Evolutionary conservation across 257 asterid genomes (phyloP).

Genomic region (Verbascum thapsus): DNA sequence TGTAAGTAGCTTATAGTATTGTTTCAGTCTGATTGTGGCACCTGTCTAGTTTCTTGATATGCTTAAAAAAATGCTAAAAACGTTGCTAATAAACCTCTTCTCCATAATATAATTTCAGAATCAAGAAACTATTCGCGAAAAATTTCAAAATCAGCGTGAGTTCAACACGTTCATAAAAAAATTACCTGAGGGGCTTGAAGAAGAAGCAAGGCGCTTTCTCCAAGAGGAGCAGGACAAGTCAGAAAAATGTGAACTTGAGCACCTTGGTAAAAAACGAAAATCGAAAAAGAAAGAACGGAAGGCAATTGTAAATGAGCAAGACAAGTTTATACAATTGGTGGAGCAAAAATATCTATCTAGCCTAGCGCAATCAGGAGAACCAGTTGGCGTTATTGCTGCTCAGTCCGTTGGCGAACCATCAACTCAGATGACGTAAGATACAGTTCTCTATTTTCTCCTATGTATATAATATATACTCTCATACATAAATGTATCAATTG

Average conservation of each 20-base stretch:
- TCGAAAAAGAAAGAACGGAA: conserved; percentile 36
- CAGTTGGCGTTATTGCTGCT: conserved; percentile 97
- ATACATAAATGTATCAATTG: too few species aligned
- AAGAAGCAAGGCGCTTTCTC: conserved; percentile 50
- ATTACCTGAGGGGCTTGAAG: conserved; percentile 80
- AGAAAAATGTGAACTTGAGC: conserved; percentile 29
- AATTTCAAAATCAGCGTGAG: conserved; percentile 46
- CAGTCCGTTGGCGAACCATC: conserved; percentile 99
- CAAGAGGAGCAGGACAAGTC: conserved; percentile 27
- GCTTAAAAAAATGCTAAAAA: conserved; percentile 17
- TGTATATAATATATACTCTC: too few species aligned
- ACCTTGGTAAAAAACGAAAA: conserved; percentile 29
- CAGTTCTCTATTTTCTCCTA: conserved; percentile 18
- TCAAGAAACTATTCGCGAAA: conserved; percentile 64
- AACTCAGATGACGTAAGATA: conserved; percentile 97
- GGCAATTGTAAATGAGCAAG: conserved; percentile 39
- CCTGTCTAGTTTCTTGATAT: conserved; percentile 14
- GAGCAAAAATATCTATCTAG: conserved; percentile 84
- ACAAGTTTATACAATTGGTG: conserved; percentile 57
- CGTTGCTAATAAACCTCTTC: conserved; percentile 3
- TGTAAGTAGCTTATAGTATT: conserved; percentile 48
- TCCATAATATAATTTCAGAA: conserved; percentile 56
- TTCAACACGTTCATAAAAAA: conserved; percentile 62
- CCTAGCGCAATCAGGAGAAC: conserved; percentile 89
- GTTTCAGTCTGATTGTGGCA: conserved; percentile 14